phyloP scores from a whole-genome alignment of 129 eudicot species.

The Artemisia annua region DNA sequence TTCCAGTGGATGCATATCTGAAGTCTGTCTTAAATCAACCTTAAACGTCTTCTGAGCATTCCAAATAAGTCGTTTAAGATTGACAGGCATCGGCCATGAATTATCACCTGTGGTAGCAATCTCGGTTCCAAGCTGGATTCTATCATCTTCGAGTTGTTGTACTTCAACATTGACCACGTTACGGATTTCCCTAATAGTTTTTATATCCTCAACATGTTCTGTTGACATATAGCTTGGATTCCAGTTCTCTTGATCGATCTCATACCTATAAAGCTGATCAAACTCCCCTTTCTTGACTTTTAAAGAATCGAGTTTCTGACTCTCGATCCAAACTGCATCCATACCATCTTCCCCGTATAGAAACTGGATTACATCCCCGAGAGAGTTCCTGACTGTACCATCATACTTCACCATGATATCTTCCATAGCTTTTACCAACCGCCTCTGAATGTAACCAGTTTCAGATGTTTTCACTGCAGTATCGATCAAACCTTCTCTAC shows the following conservation, averaged over 20 bases:
- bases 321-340: constrained; percentile 99
- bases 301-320: constrained; percentile 79
- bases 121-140: constrained; percentile 77
- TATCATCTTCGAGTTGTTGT: constrained; percentile 82
- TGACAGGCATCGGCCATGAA: constrained; percentile 96
- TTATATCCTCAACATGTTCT: constrained; percentile 78
- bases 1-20: constrained; percentile 97
- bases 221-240: constrained; percentile 78
- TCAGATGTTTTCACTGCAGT: constrained; percentile 98
- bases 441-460: constrained; percentile 91
- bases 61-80: constrained; percentile 74
- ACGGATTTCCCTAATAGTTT: constrained; percentile 76
- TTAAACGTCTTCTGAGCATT: constrained; percentile 90
- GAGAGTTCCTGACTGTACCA: constrained; percentile 89
- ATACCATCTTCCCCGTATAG: constrained; percentile 97
- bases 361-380: constrained; percentile 95
- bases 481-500: constrained; percentile 96
- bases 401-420: constrained; percentile 98
- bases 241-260: constrained; percentile 78
- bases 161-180: constrained; percentile 94
- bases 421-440: constrained; percentile 96
- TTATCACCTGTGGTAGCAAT: constrained; percentile 91
- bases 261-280: constrained; percentile 56
- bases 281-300: constrained; percentile 69
- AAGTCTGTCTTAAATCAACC: constrained; percentile 75